Evolutionary conservation across 805 yeast genomes (phyloP), one percentile per base, ranked within the genome.

Genomic region (Starmerella roubikii): DNA sequence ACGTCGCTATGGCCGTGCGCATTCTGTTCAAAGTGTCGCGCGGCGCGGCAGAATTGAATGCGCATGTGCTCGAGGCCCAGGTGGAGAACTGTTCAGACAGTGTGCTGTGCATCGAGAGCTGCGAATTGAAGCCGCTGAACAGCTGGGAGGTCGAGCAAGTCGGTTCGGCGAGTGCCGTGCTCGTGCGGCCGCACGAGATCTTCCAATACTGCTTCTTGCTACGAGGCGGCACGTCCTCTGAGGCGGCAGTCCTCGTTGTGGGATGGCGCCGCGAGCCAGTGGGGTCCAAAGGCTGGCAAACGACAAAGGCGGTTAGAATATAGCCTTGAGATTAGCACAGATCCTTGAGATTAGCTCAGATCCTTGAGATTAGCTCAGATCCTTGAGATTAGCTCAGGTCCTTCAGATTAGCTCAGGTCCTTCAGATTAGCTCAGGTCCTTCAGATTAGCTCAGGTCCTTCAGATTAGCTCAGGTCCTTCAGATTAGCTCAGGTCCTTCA

Each of bases 181-280:
- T 43, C 22, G 50, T 58, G 17, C 44, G 48, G 25, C 60, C 61
- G 6, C 40, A 42, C 19, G 61, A 59, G 18, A 44, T 52, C 2
- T 46, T 38, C 34, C 61, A 58, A 41, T 45, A 41, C 30, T 48
- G 54, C 16, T 55, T 49, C 36, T 18, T 50, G 12, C 40, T 54
- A 15, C 32, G 47, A 4, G 28, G 41, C 11, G 53, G 51, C 17
- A 10, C 40, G 7, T 39, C 46, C 4, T 28, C 35, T 15, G 46
- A 45, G 7, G 46, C 39, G 13, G 51, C 46, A n/a, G 35, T 39
- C 4, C 35, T 59, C 19, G 46, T 49, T 3, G 40, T 58, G 10
- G 48, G 50, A 15, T 59, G 64, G 64, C 48, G 59, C 3, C 47
- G 63, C 20, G 61, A 57, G 35, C 62, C 61, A 24, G 37, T 58